Evolutionary conservation across 305 asterid genomes (phyloP).

Genomic region (Fraxinus albicans): DNA sequence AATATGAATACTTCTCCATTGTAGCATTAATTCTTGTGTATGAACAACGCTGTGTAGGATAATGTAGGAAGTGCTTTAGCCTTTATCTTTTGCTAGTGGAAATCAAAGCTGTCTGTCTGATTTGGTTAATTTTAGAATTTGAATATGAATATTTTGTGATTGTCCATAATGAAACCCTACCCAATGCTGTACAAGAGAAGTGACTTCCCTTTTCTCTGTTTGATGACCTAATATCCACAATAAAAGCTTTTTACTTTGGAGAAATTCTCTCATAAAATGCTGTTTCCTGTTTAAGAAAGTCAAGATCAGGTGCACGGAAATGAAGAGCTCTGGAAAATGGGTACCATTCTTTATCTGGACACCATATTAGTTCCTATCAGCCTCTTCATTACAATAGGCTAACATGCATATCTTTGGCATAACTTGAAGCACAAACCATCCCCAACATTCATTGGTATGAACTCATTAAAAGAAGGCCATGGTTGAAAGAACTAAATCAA

Average conservation of each 20-base stretch:
- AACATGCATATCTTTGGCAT: constrained; percentile 78
- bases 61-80: background rate
- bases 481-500: constrained; percentile 60
- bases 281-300: background rate
- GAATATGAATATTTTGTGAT: background rate
- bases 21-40: background rate
- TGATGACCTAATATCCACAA: constrained; percentile 32
- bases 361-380: constrained; percentile 63
- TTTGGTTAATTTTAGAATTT: background rate
- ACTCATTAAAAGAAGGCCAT: constrained; percentile 45
- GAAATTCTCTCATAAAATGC: background rate
- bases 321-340: constrained; percentile 5
- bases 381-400: constrained; percentile 63
- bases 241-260: background rate
- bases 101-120: background rate
- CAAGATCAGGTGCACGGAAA: background rate
- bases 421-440: constrained; percentile 42
- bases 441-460: constrained; percentile 54
- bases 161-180: constrained; percentile 18
- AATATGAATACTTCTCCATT: background rate
- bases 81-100: background rate
- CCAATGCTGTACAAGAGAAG: background rate
- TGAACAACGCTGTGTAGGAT: background rate
- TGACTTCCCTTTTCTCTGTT: background rate
- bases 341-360: constrained; percentile 40